These are phyloP conservation scores for Oryza brachyantha DNA, from an alignment of 176 grass and related monocot species.

Conservation along the genomic window DNA sequence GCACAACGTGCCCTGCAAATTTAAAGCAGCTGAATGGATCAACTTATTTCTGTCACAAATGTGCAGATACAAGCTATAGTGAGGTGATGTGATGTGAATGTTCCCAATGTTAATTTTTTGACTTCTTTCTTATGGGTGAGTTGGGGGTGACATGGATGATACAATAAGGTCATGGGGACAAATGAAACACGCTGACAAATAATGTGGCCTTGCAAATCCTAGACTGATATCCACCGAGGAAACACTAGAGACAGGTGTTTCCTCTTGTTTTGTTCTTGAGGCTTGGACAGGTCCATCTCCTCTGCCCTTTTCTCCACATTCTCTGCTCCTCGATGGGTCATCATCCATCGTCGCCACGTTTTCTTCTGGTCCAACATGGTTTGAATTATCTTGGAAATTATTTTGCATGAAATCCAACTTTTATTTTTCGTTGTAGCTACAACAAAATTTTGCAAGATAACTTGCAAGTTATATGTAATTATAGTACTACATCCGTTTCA, in stretches of 20 bases:
- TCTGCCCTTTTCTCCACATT: background rate
- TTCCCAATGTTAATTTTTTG: background rate
- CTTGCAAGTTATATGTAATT: too few relatives aligned
- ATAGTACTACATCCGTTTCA: too few relatives aligned
- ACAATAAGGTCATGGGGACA: background rate
- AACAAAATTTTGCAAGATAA: too few relatives aligned
- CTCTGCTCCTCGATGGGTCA: background rate
- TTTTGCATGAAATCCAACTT: background rate
- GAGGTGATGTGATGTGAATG: background rate
- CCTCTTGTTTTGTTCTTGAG: background rate
- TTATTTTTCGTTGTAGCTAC: too few relatives aligned
- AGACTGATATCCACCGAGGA: constrained; percentile 6
- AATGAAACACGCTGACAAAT: background rate
- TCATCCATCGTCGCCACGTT: background rate
- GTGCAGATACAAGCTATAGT: background rate
- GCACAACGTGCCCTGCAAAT: constrained; percentile 8
- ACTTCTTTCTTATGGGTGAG: background rate
- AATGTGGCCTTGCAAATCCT: background rate
- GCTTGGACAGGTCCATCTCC: background rate
- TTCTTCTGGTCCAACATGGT: background rate
- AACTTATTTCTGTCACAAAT: background rate
- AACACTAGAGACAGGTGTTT: background rate
- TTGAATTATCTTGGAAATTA: background rate
- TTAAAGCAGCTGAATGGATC: constrained; percentile 4
- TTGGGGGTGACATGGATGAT: constrained; percentile 2